These are phyloP conservation scores for Alopecurus myosuroides DNA, from an alignment of 176 grass and related monocot genomes.

Conservation along the genomic window DNA sequence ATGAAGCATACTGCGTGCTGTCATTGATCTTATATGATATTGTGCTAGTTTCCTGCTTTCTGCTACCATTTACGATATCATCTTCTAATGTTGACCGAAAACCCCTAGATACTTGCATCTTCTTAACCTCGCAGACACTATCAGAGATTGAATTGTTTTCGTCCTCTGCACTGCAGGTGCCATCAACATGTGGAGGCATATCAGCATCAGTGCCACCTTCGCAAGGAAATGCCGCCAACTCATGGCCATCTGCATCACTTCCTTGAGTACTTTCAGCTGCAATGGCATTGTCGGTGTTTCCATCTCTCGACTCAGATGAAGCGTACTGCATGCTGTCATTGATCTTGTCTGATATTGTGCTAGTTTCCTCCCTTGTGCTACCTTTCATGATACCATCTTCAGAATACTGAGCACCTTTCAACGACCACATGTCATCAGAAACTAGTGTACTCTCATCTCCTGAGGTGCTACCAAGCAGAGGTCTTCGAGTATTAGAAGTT, in stretches of 20 bases:
- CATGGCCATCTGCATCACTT: no score
- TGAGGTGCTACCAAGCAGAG: not conserved
- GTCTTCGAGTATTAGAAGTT: slow-evolving; percentile 8
- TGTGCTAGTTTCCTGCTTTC: not conserved
- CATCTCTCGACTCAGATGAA: not conserved
- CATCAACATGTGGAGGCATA: not conserved
- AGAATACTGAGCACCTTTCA: slow-evolving; percentile 15
- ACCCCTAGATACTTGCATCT: not conserved
- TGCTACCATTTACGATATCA: not conserved
- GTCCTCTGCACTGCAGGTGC: not conserved
- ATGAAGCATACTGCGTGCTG: slow-evolving; percentile 1
- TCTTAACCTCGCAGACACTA: not conserved
- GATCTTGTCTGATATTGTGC: not conserved
- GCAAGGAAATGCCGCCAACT: not conserved
- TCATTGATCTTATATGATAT: not conserved
- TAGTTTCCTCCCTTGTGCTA: slow-evolving; percentile 1
- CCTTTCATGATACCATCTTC: not conserved
- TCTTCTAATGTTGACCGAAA: not conserved
- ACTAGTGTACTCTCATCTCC: slow-evolving; percentile 4
- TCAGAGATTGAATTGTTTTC: not conserved
- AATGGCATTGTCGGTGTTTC: not conserved
- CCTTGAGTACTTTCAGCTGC: no score
- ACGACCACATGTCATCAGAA: slow-evolving; percentile 18
- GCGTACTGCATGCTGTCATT: not conserved
- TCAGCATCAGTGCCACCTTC: not conserved